Evolutionary conservation across 192 early-diverging fungal genomes (phyloP).

Genomic region (Gryganskiella cystojenkinii): DNA sequence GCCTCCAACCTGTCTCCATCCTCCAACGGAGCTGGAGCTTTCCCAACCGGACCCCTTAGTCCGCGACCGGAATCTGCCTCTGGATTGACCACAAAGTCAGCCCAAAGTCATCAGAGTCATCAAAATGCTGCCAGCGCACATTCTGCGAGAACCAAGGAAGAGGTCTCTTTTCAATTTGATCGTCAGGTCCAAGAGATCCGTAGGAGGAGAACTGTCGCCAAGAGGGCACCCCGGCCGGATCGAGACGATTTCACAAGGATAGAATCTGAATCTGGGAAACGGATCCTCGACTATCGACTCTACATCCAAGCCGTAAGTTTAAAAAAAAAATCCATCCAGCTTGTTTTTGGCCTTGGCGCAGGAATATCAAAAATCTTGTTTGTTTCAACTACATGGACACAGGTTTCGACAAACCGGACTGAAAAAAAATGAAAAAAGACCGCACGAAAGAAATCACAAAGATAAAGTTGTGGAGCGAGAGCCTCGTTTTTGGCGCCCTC

Average conservation of each 20-base stretch:
- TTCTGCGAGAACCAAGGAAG: slow-evolving; percentile 17
- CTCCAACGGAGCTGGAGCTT: slow-evolving; percentile 1
- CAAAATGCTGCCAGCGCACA: neutral
- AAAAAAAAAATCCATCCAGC: too few relatives aligned
- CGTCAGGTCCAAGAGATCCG: slow-evolving; percentile 51
- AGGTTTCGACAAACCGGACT: too few relatives aligned
- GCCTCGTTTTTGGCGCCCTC: too few relatives aligned
- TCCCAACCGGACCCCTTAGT: neutral
- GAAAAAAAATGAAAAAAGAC: too few relatives aligned
- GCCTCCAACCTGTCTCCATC: neutral
- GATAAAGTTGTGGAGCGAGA: too few relatives aligned
- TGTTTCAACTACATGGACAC: too few relatives aligned
- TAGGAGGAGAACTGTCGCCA: slow-evolving; percentile 25
- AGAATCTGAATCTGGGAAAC: slow-evolving; percentile 36
- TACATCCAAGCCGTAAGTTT: slow-evolving; percentile 38
- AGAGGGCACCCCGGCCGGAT: slow-evolving; percentile 20
- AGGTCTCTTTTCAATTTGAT: slow-evolving; percentile 45
- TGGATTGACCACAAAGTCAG: neutral
- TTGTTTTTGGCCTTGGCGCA: too few relatives aligned
- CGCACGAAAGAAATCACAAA: too few relatives aligned
- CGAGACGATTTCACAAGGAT: slow-evolving; percentile 30
- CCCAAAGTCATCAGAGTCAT: neutral
- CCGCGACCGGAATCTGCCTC: neutral
- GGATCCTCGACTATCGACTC: slow-evolving; percentile 23
- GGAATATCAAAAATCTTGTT: too few relatives aligned